A percentile compares a stretch with the other conserved stretches of the same genome.
These are phyloP conservation scores for Trypanosoma theileri DNA, from an alignment of 208 protist genomes.

Conservation along the genomic window DNA sequence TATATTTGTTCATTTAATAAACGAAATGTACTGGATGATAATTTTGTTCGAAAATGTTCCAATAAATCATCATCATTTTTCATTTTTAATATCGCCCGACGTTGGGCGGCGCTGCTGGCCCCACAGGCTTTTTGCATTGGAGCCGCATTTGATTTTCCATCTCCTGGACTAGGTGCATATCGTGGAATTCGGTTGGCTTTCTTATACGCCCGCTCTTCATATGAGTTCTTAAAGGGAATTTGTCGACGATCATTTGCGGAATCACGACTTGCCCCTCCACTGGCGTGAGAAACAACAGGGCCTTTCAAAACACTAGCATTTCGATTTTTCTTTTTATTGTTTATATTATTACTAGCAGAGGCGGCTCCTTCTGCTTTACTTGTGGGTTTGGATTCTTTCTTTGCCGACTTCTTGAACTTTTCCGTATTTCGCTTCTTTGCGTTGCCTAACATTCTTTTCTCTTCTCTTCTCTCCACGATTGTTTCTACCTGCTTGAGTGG, in stretches of 20 bases:
- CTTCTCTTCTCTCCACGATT: not conserved
- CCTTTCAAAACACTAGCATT: slow-evolving; percentile 70
- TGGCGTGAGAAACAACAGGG: slow-evolving; percentile 67
- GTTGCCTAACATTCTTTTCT: slow-evolving; percentile 7
- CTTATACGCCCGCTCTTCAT: slow-evolving; percentile 57
- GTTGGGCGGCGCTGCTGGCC: slow-evolving; percentile 84
- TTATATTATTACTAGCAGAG: not conserved
- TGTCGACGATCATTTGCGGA: slow-evolving; percentile 75
- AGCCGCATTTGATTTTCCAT: slow-evolving; percentile 23
- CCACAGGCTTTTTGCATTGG: slow-evolving; percentile 27
- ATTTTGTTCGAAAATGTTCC: slow-evolving; percentile 79
- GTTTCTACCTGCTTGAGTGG: too few relatives aligned
- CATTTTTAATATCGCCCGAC: slow-evolving; percentile 62
- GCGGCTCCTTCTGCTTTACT: not conserved
- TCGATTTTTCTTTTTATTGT: not conserved
- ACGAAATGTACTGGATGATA: slow-evolving; percentile 85
- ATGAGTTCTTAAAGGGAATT: slow-evolving; percentile 62
- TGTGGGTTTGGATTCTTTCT: slow-evolving; percentile 5
- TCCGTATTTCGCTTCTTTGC: slow-evolving; percentile 5
- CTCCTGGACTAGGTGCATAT: slow-evolving; percentile 38
- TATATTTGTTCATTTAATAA: slow-evolving; percentile 90
- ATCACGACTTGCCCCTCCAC: slow-evolving; percentile 46
- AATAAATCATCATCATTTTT: slow-evolving; percentile 82
- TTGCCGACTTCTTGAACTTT: not conserved
- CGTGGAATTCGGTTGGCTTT: slow-evolving; percentile 60